Base-by-base conservation (phyloP, 495 filamentous ascomycete species). In the Immersiella caudata region DNA sequence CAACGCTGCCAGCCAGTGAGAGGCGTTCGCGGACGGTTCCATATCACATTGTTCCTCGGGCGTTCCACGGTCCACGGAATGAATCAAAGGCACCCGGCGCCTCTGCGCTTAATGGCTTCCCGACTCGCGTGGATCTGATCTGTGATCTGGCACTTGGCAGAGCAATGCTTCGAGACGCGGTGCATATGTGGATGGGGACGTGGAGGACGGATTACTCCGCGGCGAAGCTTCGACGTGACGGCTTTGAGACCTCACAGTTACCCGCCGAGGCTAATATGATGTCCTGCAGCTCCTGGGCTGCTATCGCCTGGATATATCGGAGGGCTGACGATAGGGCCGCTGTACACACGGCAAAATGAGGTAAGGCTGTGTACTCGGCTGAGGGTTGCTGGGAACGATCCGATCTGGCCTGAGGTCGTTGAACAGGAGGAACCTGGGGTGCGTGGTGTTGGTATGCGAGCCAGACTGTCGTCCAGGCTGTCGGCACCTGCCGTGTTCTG, bases 191-290 rank as follows among this genome's bases (percentile, higher is more conserved):
- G 11, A 46, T 5, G 40, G 40, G 2, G 8, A 33, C 8, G 29
- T 33, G 29, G 29, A 33, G 40, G 40, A 14, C 40, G 40, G 40
- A 14, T 46, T 46, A 2, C 40, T 46, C 40, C 40, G 40, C 40
- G 40, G 40, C 12, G 2, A 46, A 46, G 40, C 40, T 46, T 46
- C 40, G 40, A 18, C 40, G 40, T 46, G 40, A 46, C 11, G 40
- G 29, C 29, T 3, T 33, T 46, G 52, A 65, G 67, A 52, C 46
- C 65, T 58, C 40, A 14, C 72, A 71, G 75, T 70, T 82, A 80
- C 75, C 76, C 76, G 79, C 80, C 76, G 69, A 40, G 74, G 75
- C 78, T 77, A 78, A 55, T 73, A 68, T 65, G 70, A 69, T n/a
- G n/a, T n/a, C 70, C 69, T 26, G 54, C 54, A 57, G 54, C 4